Conservation (phyloP, 768 basidiomycete genomes). For the Phlebiopsis flavidoalba region DNA sequence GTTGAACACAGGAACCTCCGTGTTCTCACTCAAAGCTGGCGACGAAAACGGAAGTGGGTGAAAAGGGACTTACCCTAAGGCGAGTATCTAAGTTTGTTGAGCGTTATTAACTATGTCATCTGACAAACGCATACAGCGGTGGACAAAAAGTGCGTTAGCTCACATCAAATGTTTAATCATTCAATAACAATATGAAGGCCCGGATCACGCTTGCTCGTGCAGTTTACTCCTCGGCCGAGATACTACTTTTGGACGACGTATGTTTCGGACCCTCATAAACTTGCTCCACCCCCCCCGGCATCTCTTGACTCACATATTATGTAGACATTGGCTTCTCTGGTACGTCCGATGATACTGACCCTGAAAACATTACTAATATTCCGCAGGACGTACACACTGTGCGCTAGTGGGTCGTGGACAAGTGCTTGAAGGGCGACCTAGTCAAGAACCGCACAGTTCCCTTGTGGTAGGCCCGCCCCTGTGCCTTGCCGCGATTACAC, state of each 20-base stretch:
- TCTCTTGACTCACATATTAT: not conserved
- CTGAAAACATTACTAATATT: not conserved
- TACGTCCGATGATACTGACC: conserved; percentile 22
- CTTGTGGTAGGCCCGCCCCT: conserved; percentile 32
- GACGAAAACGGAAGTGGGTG: conserved; percentile 35
- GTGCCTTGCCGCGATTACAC: not conserved
- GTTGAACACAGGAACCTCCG: conserved; percentile 23
- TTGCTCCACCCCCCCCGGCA: too few relatives aligned
- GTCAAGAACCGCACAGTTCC: conserved; percentile 37
- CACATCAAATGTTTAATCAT: conserved; percentile 24
- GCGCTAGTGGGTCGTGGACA: conserved; percentile 42
- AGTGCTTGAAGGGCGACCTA: conserved; percentile 39
- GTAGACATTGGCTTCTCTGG: not conserved
- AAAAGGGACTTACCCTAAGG: conserved; percentile 37
- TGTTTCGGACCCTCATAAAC: not conserved
- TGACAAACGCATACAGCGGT: not conserved
- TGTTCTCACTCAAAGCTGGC: conserved; percentile 28
- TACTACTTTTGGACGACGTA: conserved; percentile 37
- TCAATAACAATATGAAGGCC: conserved; percentile 24
- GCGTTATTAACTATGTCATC: not conserved
- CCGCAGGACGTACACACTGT: conserved; percentile 42
- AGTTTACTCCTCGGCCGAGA: conserved; percentile 31
- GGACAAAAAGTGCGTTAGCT: conserved; percentile 26
- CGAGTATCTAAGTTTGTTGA: not conserved
- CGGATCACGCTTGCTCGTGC: conserved; percentile 37